These are phyloP conservation scores for Psilocybe azurescens DNA, from an alignment of 768 basidiomycete genomes.

Conservation along the genomic window DNA sequence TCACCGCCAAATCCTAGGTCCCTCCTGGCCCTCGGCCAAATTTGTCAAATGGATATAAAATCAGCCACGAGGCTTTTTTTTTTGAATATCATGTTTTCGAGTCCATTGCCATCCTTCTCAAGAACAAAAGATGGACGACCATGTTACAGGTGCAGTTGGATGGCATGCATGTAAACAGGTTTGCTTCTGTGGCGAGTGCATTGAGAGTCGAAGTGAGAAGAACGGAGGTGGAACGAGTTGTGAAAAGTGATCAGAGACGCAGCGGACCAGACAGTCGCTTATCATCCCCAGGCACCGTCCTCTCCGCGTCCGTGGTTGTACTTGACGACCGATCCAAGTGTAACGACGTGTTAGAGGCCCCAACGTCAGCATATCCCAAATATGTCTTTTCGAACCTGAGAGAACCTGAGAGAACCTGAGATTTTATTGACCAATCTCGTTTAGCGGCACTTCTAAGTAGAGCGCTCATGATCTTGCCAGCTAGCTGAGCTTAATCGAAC, in stretches of 20 bases:
- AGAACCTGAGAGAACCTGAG: background rate
- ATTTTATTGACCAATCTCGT: background rate
- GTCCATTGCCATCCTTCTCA: background rate
- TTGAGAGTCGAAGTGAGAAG: background rate
- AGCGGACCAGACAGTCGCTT: constrained; percentile 5
- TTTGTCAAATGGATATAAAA: constrained; percentile 23
- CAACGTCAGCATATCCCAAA: too few species aligned
- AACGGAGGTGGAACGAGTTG: constrained; percentile 3
- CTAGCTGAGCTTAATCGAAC: background rate
- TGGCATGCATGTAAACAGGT: background rate
- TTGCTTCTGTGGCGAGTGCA: constrained; percentile 1
- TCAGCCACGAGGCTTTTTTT: constrained; percentile 24
- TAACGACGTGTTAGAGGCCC: too few species aligned
- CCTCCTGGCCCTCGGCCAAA: constrained; percentile 5
- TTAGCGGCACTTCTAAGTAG: background rate
- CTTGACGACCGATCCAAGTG: constrained; percentile 10
- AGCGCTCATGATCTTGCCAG: background rate
- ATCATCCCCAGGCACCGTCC: constrained; percentile 5
- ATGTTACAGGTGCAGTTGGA: background rate
- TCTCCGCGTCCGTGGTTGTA: background rate
- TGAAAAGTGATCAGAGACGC: constrained; percentile 1
- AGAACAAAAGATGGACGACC: background rate
- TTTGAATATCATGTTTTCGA: constrained; percentile 8
- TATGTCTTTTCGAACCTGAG: background rate
- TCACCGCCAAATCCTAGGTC: background rate